A percentile compares a stretch with the other conserved stretches of the same genome.
Conservation (phyloP, 768 basidiomycete genomes). For the Pisolithus tinctorius region DNA sequence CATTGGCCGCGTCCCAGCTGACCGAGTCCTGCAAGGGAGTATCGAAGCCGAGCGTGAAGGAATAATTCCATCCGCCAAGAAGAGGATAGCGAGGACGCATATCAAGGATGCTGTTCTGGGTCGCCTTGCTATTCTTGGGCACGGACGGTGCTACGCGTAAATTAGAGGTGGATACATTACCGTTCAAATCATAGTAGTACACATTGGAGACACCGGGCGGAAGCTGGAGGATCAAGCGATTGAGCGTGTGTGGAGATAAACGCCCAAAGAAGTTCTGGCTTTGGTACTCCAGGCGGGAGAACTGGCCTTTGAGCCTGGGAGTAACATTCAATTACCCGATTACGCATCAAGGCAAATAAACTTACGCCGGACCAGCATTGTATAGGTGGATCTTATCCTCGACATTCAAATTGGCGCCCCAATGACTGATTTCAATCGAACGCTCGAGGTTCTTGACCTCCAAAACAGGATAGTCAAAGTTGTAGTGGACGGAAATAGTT, state of each 20-base stretch:
- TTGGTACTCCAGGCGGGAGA: constrained; percentile 88
- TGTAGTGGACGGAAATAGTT: constrained; percentile 69
- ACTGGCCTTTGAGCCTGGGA: constrained; percentile 85
- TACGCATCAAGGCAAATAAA: constrained; percentile 8
- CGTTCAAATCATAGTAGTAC: constrained; percentile 89
- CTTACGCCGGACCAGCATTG: constrained; percentile 88
- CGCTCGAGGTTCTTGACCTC: constrained; percentile 70
- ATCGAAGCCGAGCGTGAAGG: constrained; percentile 92
- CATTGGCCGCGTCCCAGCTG: constrained; percentile 53
- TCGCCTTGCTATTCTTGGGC: constrained; percentile 46
- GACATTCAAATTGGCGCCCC: constrained; percentile 92
- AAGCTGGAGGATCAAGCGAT: constrained; percentile 69
- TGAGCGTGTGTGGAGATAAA: constrained; percentile 62
- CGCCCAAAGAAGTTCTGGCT: constrained; percentile 63
- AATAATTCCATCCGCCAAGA: constrained; percentile 96
- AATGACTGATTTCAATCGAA: constrained; percentile 88
- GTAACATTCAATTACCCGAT: constrained; percentile 2
- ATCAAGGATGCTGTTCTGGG: constrained; percentile 66
- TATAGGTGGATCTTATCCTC: constrained; percentile 81
- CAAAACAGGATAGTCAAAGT: constrained; percentile 74
- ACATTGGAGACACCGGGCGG: constrained; percentile 76
- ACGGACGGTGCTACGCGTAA: constrained; percentile 65
- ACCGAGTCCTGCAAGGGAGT: constrained; percentile 72
- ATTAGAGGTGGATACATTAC: constrained; percentile 93
- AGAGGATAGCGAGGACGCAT: constrained; percentile 87